Evolutionary conservation across 805 yeast genomes (phyloP).

Genomic region (Nakazawaea wickerhamii): DNA sequence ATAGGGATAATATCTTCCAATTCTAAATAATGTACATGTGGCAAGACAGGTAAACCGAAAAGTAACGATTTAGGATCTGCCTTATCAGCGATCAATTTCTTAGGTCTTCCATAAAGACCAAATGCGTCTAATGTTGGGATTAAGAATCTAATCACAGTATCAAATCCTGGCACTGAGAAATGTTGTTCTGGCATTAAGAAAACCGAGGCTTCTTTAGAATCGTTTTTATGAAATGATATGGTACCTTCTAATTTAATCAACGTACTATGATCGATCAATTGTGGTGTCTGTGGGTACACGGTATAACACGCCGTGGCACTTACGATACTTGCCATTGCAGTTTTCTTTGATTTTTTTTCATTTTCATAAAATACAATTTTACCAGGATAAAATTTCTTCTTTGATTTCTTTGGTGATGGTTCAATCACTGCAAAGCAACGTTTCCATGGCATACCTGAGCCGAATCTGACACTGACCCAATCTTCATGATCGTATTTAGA

Average conservation of each 20-base stretch:
- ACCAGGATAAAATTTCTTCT: slow-evolving; percentile 48
- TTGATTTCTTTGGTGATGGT: slow-evolving; percentile 49
- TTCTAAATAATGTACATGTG: slow-evolving; percentile 66
- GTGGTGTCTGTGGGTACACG: slow-evolving; percentile 82
- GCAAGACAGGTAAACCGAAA: slow-evolving; percentile 80
- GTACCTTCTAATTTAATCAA: slow-evolving; percentile 86
- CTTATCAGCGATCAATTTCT: slow-evolving; percentile 69
- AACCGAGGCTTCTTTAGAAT: slow-evolving; percentile 53
- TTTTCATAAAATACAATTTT: slow-evolving; percentile 75
- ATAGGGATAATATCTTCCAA: slow-evolving; percentile 52
- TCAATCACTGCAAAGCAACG: slow-evolving; percentile 88
- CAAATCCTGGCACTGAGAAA: slow-evolving; percentile 78
- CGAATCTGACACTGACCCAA: slow-evolving; percentile 93
- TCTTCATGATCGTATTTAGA: slow-evolving; percentile 85
- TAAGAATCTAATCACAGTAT: slow-evolving; percentile 76
- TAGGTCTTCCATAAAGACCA: slow-evolving; percentile 77
- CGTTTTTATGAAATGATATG: slow-evolving; percentile 52
- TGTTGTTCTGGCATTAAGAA: slow-evolving; percentile 82
- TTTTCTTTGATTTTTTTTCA: slow-evolving; percentile 67
- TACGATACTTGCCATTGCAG: slow-evolving; percentile 74
- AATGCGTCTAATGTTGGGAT: slow-evolving; percentile 75
- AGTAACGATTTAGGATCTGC: slow-evolving; percentile 57
- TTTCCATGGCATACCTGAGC: slow-evolving; percentile 97
- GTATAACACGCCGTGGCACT: slow-evolving; percentile 75
- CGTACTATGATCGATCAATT: slow-evolving; percentile 79